phyloP scores from a whole-genome alignment of 1,139 yeast species.

The Scheffersomyces lignicola region DNA sequence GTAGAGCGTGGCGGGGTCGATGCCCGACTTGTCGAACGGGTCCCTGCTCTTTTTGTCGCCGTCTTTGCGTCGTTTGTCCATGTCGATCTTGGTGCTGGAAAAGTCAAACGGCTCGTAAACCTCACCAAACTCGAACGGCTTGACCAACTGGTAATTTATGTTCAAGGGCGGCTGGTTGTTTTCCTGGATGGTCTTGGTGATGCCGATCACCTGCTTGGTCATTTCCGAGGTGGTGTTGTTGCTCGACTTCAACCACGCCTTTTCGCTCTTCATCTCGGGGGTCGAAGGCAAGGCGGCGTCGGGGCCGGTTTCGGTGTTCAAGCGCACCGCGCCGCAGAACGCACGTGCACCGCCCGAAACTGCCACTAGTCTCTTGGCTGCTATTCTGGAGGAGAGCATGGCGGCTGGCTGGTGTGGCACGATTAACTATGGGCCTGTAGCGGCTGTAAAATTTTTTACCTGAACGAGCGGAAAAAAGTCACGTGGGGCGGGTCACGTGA shows the following conservation, averaged over 20 bases:
- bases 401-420: too few species aligned
- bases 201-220: slow-evolving; percentile 23
- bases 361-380: too few species aligned
- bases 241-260: slow-evolving; percentile 24
- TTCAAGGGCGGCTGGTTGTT: slow-evolving; percentile 23
- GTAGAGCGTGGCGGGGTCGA: slow-evolving; percentile 66
- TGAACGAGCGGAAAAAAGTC: too few species aligned
- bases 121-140: slow-evolving; percentile 41
- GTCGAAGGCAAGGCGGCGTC: slow-evolving; percentile 29
- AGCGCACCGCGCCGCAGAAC: too few species aligned
- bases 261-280: slow-evolving; percentile 33
- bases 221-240: slow-evolving; percentile 8
- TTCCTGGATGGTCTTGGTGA: slow-evolving; percentile 29
- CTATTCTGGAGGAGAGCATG: too few species aligned
- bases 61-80: slow-evolving; percentile 25
- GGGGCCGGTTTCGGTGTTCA: too few species aligned
- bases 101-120: slow-evolving; percentile 78
- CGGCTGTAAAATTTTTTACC: too few species aligned
- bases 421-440: too few species aligned
- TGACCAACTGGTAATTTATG: slow-evolving; percentile 29
- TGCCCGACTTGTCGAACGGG: slow-evolving; percentile 54
- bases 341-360: too few species aligned
- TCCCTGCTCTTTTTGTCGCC: slow-evolving; percentile 19
- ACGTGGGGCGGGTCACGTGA: too few species aligned
- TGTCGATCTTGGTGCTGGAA: slow-evolving; percentile 52